Evolutionary conservation across 139 green algal species (phyloP).

Genomic region (Tetratostichococcus sp.): DNA sequence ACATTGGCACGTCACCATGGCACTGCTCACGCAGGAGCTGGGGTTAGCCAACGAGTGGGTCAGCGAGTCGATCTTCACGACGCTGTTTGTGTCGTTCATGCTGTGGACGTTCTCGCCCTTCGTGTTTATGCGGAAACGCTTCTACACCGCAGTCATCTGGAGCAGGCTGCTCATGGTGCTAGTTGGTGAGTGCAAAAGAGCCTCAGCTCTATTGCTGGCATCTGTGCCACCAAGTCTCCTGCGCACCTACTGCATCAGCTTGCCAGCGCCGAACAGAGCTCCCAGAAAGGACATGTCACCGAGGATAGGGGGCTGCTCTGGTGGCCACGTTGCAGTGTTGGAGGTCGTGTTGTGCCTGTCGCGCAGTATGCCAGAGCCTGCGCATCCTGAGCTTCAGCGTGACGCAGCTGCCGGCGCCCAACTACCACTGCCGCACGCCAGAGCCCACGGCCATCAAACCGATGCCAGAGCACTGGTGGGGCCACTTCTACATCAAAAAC

Average conservation of each 20-base stretch:
- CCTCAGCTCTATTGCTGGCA: too few species aligned
- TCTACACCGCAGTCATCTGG: slow-evolving; percentile 87
- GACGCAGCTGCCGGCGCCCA: slow-evolving; percentile 79
- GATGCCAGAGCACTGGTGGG: slow-evolving; percentile 67
- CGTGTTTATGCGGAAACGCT: slow-evolving; percentile 65
- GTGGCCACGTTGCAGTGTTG: too few species aligned
- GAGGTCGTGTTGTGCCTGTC: too few species aligned
- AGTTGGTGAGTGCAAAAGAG: slow-evolving; percentile 55
- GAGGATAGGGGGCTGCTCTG: too few species aligned
- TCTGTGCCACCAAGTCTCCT: too few species aligned
- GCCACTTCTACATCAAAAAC: slow-evolving; percentile 48
- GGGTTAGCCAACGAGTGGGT: slow-evolving; percentile 70
- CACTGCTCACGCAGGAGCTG: slow-evolving; percentile 52
- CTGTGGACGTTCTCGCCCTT: slow-evolving; percentile 88
- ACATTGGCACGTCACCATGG: too few species aligned
- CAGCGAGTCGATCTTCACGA: slow-evolving; percentile 76
- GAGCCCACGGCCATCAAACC: slow-evolving; percentile 45
- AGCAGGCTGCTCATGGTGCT: slow-evolving; percentile 74
- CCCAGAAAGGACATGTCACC: too few species aligned
- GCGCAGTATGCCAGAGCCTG: slow-evolving; percentile 74
- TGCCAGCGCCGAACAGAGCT: too few species aligned
- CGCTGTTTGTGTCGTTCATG: slow-evolving; percentile 65
- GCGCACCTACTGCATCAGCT: too few species aligned
- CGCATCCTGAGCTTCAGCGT: slow-evolving; percentile 84
- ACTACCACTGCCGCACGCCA: slow-evolving; percentile 76